Evolutionary conservation across 306 rosid genomes (phyloP), one percentile per base, ranked within the genome.

Genomic region (Vigna mungo): DNA sequence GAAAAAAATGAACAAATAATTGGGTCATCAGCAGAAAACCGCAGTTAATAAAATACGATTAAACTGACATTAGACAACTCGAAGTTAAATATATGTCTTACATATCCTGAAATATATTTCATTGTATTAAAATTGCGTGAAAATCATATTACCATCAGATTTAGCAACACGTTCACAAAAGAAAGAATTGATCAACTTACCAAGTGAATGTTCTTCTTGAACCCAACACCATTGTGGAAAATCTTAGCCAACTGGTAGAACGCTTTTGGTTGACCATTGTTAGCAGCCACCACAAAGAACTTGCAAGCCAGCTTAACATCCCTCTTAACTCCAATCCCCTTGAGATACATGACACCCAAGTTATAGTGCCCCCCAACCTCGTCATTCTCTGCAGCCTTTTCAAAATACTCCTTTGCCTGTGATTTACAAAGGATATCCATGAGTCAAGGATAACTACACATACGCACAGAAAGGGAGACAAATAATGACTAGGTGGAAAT

Each of bases 181-280:
- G 5, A 66, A 54, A 70, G 51, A 75, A 17, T 37, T 2, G 76
- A 68, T 37, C 43, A 76, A 72, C 70, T 84, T 84, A 96, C 99
- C 97, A 90, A 80, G 34, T 87, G 85, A 71, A 89, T 83, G 76
- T 89, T 93, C 83, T 90, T 91, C 86, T 91, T 89, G 75, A 96
- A 92, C 73, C 98, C 99, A 8, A 91, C 90, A 67, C 99, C 99
- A 32, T 89, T 82, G 84, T 96, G 99, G 72, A 96, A 96, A 97
- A 92, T 92, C 91, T 91, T 96, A 41, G 97, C 99, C 15, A 96
- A 92, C 94, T 96, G 99, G 85, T 89, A 96, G 86, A 96, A 96
- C 80, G 98, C 98, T 85, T 92, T 96, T 16, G 99, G 97, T 82
- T 96, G 99, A 74, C 98, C 99, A 12, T 80, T 85, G 82, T 92